A percentile compares a stretch with the other conserved stretches of the same genome.
Evolutionary conservation across 2,329 filamentous ascomycete species (phyloP).

Genomic region (Raffaelea albimanens): DNA sequence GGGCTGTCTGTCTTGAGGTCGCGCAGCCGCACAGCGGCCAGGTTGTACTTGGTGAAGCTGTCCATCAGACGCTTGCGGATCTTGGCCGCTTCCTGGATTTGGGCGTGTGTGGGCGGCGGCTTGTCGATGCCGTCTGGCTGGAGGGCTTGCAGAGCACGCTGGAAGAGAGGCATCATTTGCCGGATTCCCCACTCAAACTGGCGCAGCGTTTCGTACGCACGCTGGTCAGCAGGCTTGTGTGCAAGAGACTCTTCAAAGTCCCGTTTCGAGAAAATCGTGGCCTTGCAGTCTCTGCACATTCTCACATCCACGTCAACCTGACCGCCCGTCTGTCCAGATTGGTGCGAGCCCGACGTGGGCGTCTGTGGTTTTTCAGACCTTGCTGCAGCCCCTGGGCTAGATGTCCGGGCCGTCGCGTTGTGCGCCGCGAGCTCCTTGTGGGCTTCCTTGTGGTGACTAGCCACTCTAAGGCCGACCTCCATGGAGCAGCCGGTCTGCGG

Average conservation of each 20-base stretch:
- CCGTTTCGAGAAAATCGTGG: slow-evolving; percentile 51
- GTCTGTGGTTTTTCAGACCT: neutral
- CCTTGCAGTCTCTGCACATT: slow-evolving; percentile 83
- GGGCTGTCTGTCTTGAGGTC: slow-evolving; percentile 65
- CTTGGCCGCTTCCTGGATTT: slow-evolving; percentile 78
- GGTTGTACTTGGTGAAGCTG: slow-evolving; percentile 79
- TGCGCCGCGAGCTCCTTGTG: slow-evolving; percentile 21
- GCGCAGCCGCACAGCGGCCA: slow-evolving; percentile 69
- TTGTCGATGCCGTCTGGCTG: slow-evolving; percentile 39
- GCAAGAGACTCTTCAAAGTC: slow-evolving; percentile 67
- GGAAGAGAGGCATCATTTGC: slow-evolving; percentile 73
- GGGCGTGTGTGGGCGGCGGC: slow-evolving; percentile 45
- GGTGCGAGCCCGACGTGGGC: neutral
- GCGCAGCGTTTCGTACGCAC: slow-evolving; percentile 70
- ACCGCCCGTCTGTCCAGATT: slow-evolving; percentile 13
- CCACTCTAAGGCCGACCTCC: slow-evolving; percentile 73
- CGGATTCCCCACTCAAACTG: slow-evolving; percentile 86
- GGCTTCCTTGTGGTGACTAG: slow-evolving; percentile 34
- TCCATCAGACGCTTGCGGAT: slow-evolving; percentile 85
- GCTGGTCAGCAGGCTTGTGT: slow-evolving; percentile 63
- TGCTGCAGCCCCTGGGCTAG: no score
- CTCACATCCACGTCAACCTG: slow-evolving; percentile 70
- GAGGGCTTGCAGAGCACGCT: slow-evolving; percentile 62
- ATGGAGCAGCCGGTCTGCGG: slow-evolving; percentile 73
- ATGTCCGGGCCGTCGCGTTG: no score